Evolutionary conservation across 176 grass and related monocot species (phyloP).

Genomic region (Ensete glaucum): DNA sequence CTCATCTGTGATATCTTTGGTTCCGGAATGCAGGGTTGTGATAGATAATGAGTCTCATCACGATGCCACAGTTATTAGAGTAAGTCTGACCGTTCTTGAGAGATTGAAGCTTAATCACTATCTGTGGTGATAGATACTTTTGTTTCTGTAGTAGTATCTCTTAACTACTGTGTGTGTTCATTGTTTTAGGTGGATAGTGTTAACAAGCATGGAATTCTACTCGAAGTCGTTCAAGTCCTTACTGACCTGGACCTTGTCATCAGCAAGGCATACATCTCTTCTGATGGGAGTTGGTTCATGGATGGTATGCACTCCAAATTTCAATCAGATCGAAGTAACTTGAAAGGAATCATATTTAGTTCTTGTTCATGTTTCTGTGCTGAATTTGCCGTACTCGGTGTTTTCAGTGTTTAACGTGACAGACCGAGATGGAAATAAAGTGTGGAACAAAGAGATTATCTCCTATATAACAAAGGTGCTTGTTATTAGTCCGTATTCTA

Average conservation of each 20-base stretch:
- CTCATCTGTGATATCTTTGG: background rate
- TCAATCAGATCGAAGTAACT: background rate
- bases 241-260: constrained; percentile 11
- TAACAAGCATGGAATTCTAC: constrained; percentile 15
- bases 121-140: background rate
- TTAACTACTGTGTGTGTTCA: background rate
- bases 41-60: constrained; percentile 52
- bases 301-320: constrained; percentile 8
- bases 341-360: background rate
- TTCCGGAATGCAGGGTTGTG: constrained; percentile 32
- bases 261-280: constrained; percentile 12
- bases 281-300: constrained; percentile 20
- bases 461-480: constrained; percentile 12
- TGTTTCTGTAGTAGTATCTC: background rate
- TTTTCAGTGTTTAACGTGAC: constrained; percentile 18
- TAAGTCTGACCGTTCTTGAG: constrained; percentile 13
- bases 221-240: constrained; percentile 15
- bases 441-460: background rate
- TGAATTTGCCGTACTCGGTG: background rate
- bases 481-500: background rate
- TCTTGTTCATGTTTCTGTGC: background rate
- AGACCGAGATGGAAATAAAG: constrained; percentile 7
- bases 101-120: background rate
- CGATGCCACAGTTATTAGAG: constrained; percentile 58
- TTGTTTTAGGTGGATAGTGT: constrained; percentile 35